These are phyloP conservation scores for Salix exigua DNA, from an alignment of 345 rosid genomes.

Conservation along the genomic window DNA sequence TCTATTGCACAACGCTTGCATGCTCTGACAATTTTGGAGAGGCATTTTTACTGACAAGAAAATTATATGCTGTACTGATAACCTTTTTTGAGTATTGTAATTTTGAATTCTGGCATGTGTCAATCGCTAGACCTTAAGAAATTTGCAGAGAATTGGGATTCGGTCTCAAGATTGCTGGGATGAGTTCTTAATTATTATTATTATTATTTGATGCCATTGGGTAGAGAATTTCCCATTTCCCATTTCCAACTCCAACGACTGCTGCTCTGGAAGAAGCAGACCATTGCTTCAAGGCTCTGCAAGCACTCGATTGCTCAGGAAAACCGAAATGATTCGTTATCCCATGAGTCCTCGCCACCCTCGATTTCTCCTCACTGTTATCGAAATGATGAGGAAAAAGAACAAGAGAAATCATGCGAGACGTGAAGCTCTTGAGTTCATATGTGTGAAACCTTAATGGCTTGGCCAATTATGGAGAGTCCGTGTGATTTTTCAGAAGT, in stretches of 20 bases:
- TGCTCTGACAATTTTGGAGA: too few species aligned
- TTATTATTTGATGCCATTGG: conserved; percentile 17
- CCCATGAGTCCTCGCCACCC: conserved; percentile 93
- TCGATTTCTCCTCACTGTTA: conserved; percentile 77
- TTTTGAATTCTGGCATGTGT: too few species aligned
- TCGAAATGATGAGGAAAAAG: conserved; percentile 44
- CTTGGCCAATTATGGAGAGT: conserved; percentile 54
- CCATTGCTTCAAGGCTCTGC: conserved; percentile 62
- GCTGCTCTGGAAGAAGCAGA: conserved; percentile 65
- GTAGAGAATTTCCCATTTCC: conserved; percentile 89
- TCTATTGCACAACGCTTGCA: too few species aligned
- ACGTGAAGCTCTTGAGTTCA: too few species aligned
- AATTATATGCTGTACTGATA: too few species aligned
- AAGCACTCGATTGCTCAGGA: conserved; percentile 64
- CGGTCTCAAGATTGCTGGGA: too few species aligned
- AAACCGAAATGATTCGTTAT: conserved; percentile 69
- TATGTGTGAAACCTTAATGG: conserved; percentile 64
- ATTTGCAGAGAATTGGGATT: too few species aligned
- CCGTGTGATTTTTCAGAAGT: conserved; percentile 58
- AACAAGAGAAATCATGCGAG: conserved; percentile 27
- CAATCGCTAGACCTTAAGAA: too few species aligned
- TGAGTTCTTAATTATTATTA: too few species aligned
- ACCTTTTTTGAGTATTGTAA: too few species aligned
- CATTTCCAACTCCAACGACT: conserved; percentile 77
- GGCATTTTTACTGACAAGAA: too few species aligned